Evolutionary conservation across 495 filamentous ascomycete species (phyloP), one percentile per base, ranked within the genome.

Genomic region (Friedmanniomyces simplex): DNA sequence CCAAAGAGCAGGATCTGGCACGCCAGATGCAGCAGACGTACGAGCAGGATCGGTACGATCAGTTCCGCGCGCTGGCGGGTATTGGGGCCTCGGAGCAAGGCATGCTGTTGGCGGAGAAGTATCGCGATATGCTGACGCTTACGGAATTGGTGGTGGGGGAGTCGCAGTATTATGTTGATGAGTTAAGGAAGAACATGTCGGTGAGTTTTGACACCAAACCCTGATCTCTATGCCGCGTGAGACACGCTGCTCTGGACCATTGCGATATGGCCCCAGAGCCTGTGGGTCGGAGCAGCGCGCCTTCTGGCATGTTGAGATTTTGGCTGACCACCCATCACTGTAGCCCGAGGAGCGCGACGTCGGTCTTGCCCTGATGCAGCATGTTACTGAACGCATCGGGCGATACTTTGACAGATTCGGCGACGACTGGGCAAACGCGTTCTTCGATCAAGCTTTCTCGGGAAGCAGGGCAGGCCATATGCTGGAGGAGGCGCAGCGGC

Each of bases 351-450:
- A 64, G 59, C 30, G 57, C 60, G 39, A 63, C 1, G 46, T 45
- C 20, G 16, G 10, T 32, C 6, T 42, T 2, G 47, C 46, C 8
- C 1, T 50, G 25, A 54, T 67, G 30, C 13, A 52, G 21, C 25
- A 36, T 2, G 43, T 65, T 5, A 62, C 37, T 10, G 56, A 30
- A 36, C 53, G 64, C 14, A 63, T 70, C 24, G 28, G 42, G 7
- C 34, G 54, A 12, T 72, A 71, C 55, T 74, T 72, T 49, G 56
- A 65, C 12, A 61, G 47, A 11, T 72, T 64, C 55, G 86, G 84
- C n/a, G 79, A 82, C 57, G 68, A 73, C 16, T 97, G 88, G 75
- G 88, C 91, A 14, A 79, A 85, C 61, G 84, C 85, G 7, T 86
- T 86, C 62, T 96, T 95, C 63, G 78, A 84, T 47, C 80, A 82